Evolutionary conservation across 495 filamentous ascomycete genomes (phyloP).

Genomic region (Aspergillus sparsus): DNA sequence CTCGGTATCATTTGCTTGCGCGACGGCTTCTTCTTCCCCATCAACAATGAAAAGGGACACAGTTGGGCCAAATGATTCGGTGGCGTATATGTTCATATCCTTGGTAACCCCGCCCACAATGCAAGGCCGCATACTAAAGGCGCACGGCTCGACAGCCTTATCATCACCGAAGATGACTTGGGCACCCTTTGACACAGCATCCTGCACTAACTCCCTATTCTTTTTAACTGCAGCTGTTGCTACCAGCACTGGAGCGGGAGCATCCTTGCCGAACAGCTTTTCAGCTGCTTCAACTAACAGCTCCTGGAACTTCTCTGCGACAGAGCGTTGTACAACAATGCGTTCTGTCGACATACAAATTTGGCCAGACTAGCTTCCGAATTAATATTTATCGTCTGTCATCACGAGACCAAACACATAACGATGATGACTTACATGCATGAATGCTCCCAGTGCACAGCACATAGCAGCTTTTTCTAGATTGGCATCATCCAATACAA

Average conservation of each 20-base stretch:
- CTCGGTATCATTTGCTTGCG: conserved; percentile 54
- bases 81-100: conserved; percentile 80
- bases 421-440: conserved; percentile 44
- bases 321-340: conserved; percentile 73
- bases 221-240: conserved; percentile 61
- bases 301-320: conserved; percentile 65
- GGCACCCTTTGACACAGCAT: conserved; percentile 71
- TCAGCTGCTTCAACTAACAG: conserved; percentile 49
- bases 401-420: background rate
- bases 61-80: conserved; percentile 81
- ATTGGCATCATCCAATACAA: conserved; percentile 62
- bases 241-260: conserved; percentile 62
- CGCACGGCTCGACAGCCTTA: conserved; percentile 43
- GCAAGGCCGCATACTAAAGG: conserved; percentile 67
- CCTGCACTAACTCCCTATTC: conserved; percentile 63
- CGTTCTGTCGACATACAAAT: conserved; percentile 92
- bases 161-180: conserved; percentile 61
- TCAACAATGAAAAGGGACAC: conserved; percentile 57
- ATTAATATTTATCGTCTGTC: conserved; percentile 9
- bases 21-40: conserved; percentile 50
- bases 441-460: conserved; percentile 54
- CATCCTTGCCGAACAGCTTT: conserved; percentile 50
- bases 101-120: conserved; percentile 69
- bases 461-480: conserved; percentile 55
- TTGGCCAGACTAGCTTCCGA: conserved; percentile 61